phyloP scores from a whole-genome alignment of 768 basidiomycete species.

The Tulasnella sp. region DNA sequence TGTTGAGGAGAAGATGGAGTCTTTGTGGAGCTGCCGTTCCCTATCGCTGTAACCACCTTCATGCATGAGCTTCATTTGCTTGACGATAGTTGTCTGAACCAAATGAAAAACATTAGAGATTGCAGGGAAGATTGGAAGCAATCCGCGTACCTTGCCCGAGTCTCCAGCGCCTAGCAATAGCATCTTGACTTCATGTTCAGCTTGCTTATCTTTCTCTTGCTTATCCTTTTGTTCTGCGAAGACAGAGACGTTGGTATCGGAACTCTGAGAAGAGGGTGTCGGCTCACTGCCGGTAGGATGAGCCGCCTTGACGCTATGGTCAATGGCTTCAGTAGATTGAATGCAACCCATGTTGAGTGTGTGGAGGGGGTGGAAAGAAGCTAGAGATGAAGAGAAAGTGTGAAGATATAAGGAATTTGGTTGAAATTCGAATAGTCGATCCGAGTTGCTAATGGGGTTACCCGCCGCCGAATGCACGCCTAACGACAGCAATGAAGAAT shows the following conservation, averaged over 20 bases:
- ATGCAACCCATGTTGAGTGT: slow-evolving; percentile 4
- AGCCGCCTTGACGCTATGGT: slow-evolving; percentile 64
- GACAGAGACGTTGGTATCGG: slow-evolving; percentile 5
- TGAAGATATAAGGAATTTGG: too few species aligned
- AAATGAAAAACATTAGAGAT: neutral
- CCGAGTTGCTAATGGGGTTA: too few species aligned
- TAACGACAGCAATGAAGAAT: too few species aligned
- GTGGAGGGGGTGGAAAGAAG: neutral
- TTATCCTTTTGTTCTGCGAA: neutral
- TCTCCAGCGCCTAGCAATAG: slow-evolving; percentile 89
- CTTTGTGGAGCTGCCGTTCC: slow-evolving; percentile 86
- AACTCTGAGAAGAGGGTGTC: neutral
- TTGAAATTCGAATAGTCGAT: too few species aligned
- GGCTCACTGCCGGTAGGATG: neutral
- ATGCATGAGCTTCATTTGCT: slow-evolving; percentile 96
- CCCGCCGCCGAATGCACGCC: too few species aligned
- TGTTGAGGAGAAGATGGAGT: slow-evolving; percentile 88
- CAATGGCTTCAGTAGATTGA: slow-evolving; percentile 31
- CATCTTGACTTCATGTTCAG: slow-evolving; percentile 96
- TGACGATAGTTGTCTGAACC: slow-evolving; percentile 70
- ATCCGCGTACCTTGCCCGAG: slow-evolving; percentile 64
- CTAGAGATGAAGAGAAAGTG: too few species aligned
- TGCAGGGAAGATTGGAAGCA: neutral
- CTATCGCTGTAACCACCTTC: slow-evolving; percentile 79
- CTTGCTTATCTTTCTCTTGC: slow-evolving; percentile 37